These are phyloP conservation scores for Orbilia brochopaga DNA, from an alignment of 2,329 filamentous ascomycete genomes.

Conservation along the genomic window DNA sequence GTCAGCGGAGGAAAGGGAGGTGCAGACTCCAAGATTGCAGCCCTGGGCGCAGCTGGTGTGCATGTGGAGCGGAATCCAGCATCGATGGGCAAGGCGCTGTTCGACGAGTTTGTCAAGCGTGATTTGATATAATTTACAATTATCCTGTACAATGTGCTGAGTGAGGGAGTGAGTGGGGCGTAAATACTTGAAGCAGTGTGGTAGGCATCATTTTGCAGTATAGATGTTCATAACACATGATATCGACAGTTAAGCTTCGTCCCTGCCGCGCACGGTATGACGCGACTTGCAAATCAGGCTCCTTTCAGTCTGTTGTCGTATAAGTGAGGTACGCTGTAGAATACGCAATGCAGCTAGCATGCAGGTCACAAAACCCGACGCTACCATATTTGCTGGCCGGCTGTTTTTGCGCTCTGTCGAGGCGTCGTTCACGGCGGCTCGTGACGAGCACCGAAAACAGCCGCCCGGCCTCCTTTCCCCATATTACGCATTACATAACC, in stretches of 20 bases:
- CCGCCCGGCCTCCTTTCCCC: constrained; percentile 45
- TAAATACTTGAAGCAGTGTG: neutral
- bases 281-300: too few relatives aligned
- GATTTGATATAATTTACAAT: constrained; percentile 78
- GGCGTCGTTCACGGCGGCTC: constrained; percentile 5
- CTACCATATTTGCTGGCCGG: neutral
- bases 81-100: constrained; percentile 86
- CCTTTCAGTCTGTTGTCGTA: too few relatives aligned
- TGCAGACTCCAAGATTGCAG: constrained; percentile 96
- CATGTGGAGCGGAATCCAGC: constrained; percentile 95
- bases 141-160: neutral
- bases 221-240: neutral
- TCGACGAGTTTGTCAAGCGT: constrained; percentile 92
- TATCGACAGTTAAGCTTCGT: neutral
- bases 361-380: too few relatives aligned
- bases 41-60: constrained; percentile 89
- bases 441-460: constrained; percentile 35
- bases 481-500: constrained; percentile 27
- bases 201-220: neutral
- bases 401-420: neutral
- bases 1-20: constrained; percentile 97
- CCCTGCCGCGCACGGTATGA: too few relatives aligned
- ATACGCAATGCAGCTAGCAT: too few relatives aligned
- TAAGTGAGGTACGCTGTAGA: too few relatives aligned
- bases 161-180: neutral